These are phyloP conservation scores for Aureobasidium sp. DNA, from an alignment of 2,329 filamentous ascomycete species.

Conservation along the genomic window DNA sequence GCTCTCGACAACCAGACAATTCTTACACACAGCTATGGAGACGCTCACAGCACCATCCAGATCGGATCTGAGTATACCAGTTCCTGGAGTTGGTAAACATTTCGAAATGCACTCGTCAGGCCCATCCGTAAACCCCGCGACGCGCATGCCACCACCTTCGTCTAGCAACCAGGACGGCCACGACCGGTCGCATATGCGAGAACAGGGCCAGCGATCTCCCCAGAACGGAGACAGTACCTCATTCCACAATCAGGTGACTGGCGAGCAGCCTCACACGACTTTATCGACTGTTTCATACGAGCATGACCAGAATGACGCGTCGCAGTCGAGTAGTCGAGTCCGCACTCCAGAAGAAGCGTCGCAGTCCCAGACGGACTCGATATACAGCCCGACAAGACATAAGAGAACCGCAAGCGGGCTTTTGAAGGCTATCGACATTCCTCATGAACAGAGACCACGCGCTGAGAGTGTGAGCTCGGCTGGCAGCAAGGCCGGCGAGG, in stretches of 20 bases:
- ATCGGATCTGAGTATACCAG: not conserved
- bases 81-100: not conserved
- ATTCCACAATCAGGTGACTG: too few relatives aligned
- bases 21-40: conserved; percentile 8
- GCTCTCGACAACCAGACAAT: not conserved
- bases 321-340: not conserved
- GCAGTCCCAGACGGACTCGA: not conserved
- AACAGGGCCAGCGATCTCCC: not conserved
- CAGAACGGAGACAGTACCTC: not conserved
- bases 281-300: not conserved
- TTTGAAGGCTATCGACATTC: conserved; percentile 50
- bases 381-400: conserved; percentile 37
- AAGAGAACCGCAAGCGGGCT: conserved; percentile 74
- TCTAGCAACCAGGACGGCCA: not conserved
- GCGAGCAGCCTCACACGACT: not conserved
- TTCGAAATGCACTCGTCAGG: conserved; percentile 10
- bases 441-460: conserved; percentile 32
- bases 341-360: not conserved
- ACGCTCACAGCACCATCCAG: not conserved
- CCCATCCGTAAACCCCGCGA: conserved; percentile 9
- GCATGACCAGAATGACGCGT: conserved; percentile 2
- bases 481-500: conserved; percentile 69
- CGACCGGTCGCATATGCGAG: not conserved
- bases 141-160: conserved; percentile 7
- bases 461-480: conserved; percentile 63